phyloP scores from a whole-genome alignment of 192 early-diverging fungal species.

The Geranomyces michiganensis region DNA sequence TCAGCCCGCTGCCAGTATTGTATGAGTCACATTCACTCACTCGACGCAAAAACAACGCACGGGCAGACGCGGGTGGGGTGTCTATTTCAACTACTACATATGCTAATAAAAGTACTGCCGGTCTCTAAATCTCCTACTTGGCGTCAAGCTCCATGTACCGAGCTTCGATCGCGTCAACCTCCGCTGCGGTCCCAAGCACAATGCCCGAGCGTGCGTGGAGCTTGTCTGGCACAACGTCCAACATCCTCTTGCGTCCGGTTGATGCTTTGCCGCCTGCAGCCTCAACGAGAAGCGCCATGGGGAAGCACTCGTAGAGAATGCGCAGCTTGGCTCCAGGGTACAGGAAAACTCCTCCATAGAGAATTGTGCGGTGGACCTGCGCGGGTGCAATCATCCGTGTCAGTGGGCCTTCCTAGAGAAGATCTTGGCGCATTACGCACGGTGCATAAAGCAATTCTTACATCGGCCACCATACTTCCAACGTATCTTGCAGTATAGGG shows the following conservation, averaged over 20 bases:
- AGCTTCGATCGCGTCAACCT: conserved; percentile 85
- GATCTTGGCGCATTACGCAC: not conserved
- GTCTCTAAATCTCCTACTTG: conserved; percentile 14
- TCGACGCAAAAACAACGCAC: no score
- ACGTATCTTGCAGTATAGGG: conserved; percentile 96
- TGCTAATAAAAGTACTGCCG: no score
- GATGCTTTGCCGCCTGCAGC: conserved; percentile 94
- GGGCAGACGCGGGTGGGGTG: no score
- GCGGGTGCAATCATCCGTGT: not conserved
- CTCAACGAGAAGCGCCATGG: conserved; percentile 94
- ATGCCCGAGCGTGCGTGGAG: conserved; percentile 92
- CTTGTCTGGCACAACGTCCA: conserved; percentile 83
- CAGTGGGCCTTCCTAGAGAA: not conserved
- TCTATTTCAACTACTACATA: no score
- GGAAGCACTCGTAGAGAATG: conserved; percentile 97
- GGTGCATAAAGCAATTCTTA: conserved; percentile 42
- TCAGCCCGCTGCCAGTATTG: no score
- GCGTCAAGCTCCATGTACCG: conserved; percentile 60
- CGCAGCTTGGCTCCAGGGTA: conserved; percentile 93
- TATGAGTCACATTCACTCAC: no score
- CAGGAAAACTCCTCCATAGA: conserved; percentile 89
- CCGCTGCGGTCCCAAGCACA: conserved; percentile 86
- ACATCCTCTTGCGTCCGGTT: conserved; percentile 77
- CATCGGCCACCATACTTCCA: conserved; percentile 98
- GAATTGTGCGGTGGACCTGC: conserved; percentile 80